Conservation (phyloP, 2,329 filamentous ascomycete genomes). For the Iodosphaeria phyllophila region DNA sequence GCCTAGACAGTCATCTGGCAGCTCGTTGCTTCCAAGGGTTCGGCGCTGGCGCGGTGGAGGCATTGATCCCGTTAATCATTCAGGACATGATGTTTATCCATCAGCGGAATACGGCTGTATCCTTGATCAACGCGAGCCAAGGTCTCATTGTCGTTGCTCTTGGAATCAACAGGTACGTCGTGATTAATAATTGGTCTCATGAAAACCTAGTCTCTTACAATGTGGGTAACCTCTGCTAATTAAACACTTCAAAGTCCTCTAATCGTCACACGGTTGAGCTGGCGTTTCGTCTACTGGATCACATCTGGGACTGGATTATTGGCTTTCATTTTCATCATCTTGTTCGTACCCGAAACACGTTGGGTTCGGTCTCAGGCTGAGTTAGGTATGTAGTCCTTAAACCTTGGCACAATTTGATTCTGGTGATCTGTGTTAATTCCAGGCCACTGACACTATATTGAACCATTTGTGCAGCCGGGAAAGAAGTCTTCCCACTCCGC, state of each 20-base stretch:
- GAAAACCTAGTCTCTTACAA: no score
- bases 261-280: no score
- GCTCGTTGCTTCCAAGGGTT: slow-evolving; percentile 16
- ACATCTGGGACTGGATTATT: slow-evolving; percentile 13
- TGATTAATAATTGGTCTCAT: no score
- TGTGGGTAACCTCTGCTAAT: no score
- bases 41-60: slow-evolving; percentile 16
- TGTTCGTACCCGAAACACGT: slow-evolving; percentile 16
- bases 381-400: slow-evolving; percentile 7
- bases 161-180: no score
- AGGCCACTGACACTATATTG: no score
- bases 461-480: slow-evolving; percentile 5
- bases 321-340: slow-evolving; percentile 15
- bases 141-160: no score
- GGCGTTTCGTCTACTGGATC: slow-evolving; percentile 18
- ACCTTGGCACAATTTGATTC: neutral
- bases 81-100: slow-evolving; percentile 21
- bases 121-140: slow-evolving; percentile 12
- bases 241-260: no score
- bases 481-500: slow-evolving; percentile 8
- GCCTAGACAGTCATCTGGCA: slow-evolving; percentile 13
- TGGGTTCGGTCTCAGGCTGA: slow-evolving; percentile 13
- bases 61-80: slow-evolving; percentile 17
- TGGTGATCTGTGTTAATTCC: rapidly evolving
- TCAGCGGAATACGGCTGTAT: slow-evolving; percentile 16